phyloP scores from a whole-genome alignment of 768 basidiomycete species.

The Boletus reticulatus region DNA sequence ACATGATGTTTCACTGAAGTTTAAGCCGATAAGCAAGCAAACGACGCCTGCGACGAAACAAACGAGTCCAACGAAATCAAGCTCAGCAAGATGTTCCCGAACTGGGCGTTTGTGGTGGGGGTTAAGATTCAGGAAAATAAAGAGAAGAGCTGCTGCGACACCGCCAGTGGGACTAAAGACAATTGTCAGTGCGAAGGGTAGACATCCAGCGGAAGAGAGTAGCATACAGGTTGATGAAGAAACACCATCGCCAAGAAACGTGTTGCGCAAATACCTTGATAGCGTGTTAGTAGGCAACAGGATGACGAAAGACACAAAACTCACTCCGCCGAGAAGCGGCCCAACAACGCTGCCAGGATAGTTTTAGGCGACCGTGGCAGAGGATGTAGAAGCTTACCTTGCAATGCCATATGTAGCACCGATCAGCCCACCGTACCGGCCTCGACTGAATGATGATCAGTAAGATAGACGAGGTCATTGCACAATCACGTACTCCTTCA shows the following conservation, averaged over 20 bases:
- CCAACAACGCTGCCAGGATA: slow-evolving; percentile 54
- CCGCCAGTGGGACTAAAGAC: slow-evolving; percentile 68
- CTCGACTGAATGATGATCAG: slow-evolving; percentile 51
- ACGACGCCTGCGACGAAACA: slow-evolving; percentile 67
- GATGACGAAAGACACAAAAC: slow-evolving; percentile 20
- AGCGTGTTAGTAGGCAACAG: slow-evolving; percentile 1
- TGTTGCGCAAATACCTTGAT: slow-evolving; percentile 64
- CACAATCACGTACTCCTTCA: slow-evolving; percentile 57
- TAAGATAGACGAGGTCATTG: neutral
- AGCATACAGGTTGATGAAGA: slow-evolving; percentile 72
- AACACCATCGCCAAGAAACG: slow-evolving; percentile 83
- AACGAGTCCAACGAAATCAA: slow-evolving; percentile 69
- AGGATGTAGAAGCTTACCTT: slow-evolving; percentile 30
- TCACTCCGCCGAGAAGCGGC: slow-evolving; percentile 79
- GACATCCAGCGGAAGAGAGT: neutral
- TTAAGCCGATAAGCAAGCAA: slow-evolving; percentile 69
- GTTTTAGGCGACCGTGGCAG: neutral
- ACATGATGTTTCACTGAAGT: slow-evolving; percentile 68
- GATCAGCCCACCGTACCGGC: slow-evolving; percentile 71
- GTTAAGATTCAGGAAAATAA: slow-evolving; percentile 78
- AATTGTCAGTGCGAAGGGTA: neutral
- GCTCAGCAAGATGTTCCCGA: slow-evolving; percentile 56
- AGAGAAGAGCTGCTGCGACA: slow-evolving; percentile 56
- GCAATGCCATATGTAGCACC: slow-evolving; percentile 79
- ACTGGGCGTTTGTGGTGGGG: slow-evolving; percentile 61